phyloP scores from a whole-genome alignment of 371 early-diverging fungal genomes.

The Rozella allomycis region DNA sequence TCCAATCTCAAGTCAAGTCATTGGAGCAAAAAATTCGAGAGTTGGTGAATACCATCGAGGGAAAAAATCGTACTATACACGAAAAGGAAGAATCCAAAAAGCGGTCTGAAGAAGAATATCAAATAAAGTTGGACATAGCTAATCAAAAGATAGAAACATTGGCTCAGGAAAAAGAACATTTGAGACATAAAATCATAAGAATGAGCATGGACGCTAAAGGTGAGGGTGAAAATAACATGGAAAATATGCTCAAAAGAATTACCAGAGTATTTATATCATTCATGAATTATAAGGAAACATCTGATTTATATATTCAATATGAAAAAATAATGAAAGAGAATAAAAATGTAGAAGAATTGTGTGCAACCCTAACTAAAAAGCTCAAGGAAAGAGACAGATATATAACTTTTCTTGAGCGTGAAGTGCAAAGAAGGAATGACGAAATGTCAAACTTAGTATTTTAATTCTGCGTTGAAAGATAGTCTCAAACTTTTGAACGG shows the following conservation, averaged over 20 bases:
- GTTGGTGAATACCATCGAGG: constrained; percentile 17
- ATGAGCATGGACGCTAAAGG: constrained; percentile 26
- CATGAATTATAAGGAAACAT: constrained; percentile 10
- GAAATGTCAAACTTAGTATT: constrained; percentile 6
- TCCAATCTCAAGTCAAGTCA: constrained; percentile 23
- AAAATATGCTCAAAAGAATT: constrained; percentile 29
- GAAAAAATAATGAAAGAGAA: constrained; percentile 12
- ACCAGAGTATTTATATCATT: constrained; percentile 8
- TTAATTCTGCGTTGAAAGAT: not conserved
- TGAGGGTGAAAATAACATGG: constrained; percentile 27
- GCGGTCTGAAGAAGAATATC: constrained; percentile 13
- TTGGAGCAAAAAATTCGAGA: constrained; percentile 22
- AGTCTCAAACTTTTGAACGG: constrained; percentile 32
- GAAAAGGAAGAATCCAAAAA: constrained; percentile 18
- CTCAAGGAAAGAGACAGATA: constrained; percentile 21
- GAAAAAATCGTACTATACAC: constrained; percentile 16
- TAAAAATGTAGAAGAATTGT: not conserved
- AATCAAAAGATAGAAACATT: constrained; percentile 7
- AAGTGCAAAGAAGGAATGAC: constrained; percentile 16
- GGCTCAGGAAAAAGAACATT: constrained; percentile 20
- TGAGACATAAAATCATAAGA: constrained; percentile 31
- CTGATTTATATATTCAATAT: constrained; percentile 15
- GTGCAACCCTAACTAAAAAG: constrained; percentile 7
- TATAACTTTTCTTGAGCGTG: constrained; percentile 20
- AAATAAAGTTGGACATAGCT: constrained; percentile 7